Evolutionary conservation across 78 protist genomes (phyloP).

Genomic region (Protostelium mycophagum): DNA sequence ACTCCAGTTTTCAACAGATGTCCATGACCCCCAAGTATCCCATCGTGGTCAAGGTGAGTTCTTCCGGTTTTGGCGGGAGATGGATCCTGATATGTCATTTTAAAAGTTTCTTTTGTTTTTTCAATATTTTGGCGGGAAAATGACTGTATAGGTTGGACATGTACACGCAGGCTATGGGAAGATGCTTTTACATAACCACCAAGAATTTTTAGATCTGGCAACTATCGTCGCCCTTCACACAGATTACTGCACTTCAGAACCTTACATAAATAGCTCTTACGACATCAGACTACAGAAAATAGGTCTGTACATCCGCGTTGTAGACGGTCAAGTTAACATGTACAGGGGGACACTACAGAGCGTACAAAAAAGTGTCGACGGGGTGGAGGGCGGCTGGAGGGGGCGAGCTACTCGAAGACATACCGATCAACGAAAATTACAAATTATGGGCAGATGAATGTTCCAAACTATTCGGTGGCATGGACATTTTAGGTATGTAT

Average conservation of each 20-base stretch:
- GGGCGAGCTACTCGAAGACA: neutral
- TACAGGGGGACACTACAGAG: neutral
- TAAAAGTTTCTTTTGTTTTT: too few species aligned
- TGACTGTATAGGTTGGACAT: neutral
- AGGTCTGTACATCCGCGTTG: neutral
- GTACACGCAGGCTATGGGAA: neutral
- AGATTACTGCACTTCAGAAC: neutral
- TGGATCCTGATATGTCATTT: too few species aligned
- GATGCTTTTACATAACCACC: neutral
- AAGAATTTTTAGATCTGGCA: neutral
- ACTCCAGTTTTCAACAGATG: neutral
- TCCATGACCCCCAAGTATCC: neutral
- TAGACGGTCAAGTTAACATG: neutral
- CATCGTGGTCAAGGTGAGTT: neutral
- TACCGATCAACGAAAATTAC: neutral
- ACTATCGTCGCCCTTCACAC: neutral
- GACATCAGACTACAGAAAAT: neutral
- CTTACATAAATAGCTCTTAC: neutral
- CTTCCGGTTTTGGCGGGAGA: neutral
- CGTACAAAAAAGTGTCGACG: too few species aligned
- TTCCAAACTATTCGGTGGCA: neutral
- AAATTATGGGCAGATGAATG: neutral
- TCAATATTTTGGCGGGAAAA: too few species aligned
- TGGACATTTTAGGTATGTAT: neutral
- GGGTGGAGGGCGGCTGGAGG: neutral